A percentile compares a stretch with the other conserved stretches of the same genome.
These are phyloP conservation scores for Paraconiothyrium brasiliense DNA, from an alignment of 2,329 filamentous ascomycete species.

Conservation along the genomic window DNA sequence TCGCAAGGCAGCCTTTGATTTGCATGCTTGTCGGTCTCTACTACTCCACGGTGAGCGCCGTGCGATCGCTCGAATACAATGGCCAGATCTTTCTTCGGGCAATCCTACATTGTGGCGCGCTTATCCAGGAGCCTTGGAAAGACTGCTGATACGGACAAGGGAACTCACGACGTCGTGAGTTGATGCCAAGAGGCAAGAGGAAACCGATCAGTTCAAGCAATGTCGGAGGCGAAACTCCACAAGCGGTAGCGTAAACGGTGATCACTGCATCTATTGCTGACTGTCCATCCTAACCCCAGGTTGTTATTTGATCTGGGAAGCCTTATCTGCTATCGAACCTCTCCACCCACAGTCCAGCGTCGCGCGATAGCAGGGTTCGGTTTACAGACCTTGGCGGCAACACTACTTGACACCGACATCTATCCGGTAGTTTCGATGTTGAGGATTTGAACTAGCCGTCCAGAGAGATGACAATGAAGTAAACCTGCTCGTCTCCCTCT, in stretches of 20 bases:
- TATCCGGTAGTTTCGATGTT: neutral
- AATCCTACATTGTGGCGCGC: no score
- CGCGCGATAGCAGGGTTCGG: slow-evolving; percentile 10
- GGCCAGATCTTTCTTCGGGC: no score
- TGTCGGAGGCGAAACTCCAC: slow-evolving; percentile 8
- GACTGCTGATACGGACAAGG: neutral
- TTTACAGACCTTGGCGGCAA: slow-evolving; percentile 19
- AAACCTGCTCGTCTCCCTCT: neutral
- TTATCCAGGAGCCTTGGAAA: no score
- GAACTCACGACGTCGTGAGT: neutral
- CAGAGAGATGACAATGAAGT: neutral
- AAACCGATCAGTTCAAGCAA: slow-evolving; percentile 1
- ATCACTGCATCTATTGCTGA: slow-evolving; percentile 23
- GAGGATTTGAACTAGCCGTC: neutral
- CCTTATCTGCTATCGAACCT: slow-evolving; percentile 24
- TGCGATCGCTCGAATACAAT: neutral
- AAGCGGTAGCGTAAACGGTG: slow-evolving; percentile 15
- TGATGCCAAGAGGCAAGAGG: neutral
- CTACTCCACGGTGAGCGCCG: neutral
- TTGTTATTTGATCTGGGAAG: slow-evolving; percentile 10
- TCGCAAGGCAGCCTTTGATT: slow-evolving; percentile 8
- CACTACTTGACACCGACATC: slow-evolving; percentile 11
- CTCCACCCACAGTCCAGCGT: slow-evolving; percentile 15
- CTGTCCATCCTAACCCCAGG: slow-evolving; percentile 15
- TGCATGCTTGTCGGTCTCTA: neutral